Conservation (phyloP, 1,284 basidiomycete genomes). For the Cystobasidium sp. region DNA sequence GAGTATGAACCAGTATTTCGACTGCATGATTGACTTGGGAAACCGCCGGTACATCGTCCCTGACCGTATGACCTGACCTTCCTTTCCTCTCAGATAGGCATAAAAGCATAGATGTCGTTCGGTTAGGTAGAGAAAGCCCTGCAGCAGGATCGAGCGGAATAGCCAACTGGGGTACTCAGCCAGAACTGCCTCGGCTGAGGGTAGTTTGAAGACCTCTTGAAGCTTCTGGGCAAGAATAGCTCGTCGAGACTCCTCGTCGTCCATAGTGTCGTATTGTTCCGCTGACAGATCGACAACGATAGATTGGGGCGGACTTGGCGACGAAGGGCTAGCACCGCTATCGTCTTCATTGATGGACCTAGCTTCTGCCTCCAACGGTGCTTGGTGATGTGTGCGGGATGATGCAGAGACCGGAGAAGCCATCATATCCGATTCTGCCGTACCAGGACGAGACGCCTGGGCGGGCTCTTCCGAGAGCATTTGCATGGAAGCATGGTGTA, state of each 20-base stretch:
- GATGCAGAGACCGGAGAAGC: background rate
- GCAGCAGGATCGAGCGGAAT: conserved; percentile 66
- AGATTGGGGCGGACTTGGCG: conserved; percentile 1
- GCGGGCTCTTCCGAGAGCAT: background rate
- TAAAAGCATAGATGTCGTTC: conserved; percentile 93
- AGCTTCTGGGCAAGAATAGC: conserved; percentile 78
- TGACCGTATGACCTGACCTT: conserved; percentile 60
- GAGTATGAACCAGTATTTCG: conserved; percentile 90
- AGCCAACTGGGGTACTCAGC: conserved; percentile 67
- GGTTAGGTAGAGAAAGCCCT: conserved; percentile 96
- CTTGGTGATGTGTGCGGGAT: background rate
- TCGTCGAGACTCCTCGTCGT: conserved; percentile 58
- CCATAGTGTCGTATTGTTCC: background rate
- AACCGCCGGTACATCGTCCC: conserved; percentile 68
- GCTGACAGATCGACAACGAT: background rate
- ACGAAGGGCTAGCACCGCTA: background rate
- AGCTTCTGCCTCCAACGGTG: background rate
- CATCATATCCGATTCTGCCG: background rate
- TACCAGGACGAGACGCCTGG: background rate
- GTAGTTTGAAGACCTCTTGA: conserved; percentile 79
- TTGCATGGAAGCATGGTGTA: background rate
- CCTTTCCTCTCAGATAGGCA: conserved; percentile 85
- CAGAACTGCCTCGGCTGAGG: conserved; percentile 77
- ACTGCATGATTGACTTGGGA: conserved; percentile 81
- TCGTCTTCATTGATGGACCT: background rate